Base-by-base conservation (phyloP, 2,329 filamentous ascomycete genomes). In the Penicillium sp. region DNA sequence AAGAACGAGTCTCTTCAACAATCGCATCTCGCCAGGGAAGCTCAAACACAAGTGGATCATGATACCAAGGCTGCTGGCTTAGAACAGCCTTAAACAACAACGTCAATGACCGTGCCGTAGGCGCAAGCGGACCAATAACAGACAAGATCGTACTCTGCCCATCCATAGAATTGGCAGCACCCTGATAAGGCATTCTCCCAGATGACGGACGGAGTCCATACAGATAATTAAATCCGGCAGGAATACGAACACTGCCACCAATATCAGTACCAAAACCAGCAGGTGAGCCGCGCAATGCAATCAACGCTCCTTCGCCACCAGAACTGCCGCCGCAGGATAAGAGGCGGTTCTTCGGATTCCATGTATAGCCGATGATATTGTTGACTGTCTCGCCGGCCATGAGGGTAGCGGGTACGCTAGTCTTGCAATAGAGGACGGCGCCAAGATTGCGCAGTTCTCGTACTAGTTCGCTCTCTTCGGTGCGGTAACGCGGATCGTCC, bases 41-140 rank as follows among this genome's bases (percentile, higher is more conserved):
- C 22, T 89, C 86, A 43, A 86, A 75, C 0, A 88, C 86, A 0
- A 87, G 76, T 0, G 89, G 88, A 71, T 92, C 89, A 64, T 84
- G 76, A 1, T 86, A 74, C 89, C 89, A 92, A 0, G 89, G 89
- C 56, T 85, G 68, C 35, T 82, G 82, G 13, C 77, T 78, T 1
- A 92, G 75, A 1, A 91, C 70, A 0, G 83, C 76, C 66, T 85
- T 82, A 1, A 86, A 80, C 2, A 87, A 69, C 3, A 91, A 73
- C 42, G 81, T 81, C 13, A 90, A 68, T 0, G 82, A 83, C 1
- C 80, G 78, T 1, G 83, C 75, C 1, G 83, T 86, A 0, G 83
- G 84, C 0, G 84, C 84, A 14, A 92, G 71, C 0, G 87, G 87
- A 0, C 88, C 89, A 13, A 89, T 82, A 1, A 89, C 85, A 0